These are phyloP conservation scores for Fusarium phyllophilum DNA, from an alignment of 2,329 filamentous ascomycete species.

Conservation along the genomic window DNA sequence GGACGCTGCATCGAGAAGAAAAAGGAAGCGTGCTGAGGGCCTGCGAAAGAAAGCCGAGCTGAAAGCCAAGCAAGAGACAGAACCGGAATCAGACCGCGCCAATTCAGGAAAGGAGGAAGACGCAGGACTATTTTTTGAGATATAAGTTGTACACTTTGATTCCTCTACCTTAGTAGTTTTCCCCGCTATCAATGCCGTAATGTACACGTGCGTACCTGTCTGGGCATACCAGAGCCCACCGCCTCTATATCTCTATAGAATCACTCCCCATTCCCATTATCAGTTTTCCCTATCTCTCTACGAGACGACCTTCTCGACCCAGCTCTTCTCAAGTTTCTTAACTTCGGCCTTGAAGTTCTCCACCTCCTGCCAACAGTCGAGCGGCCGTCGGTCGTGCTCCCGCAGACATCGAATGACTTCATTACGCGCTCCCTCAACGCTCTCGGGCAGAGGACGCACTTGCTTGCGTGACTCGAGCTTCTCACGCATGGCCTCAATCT, in stretches of 20 bases:
- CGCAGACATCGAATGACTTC: constrained; percentile 84
- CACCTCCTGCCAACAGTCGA: constrained; percentile 96
- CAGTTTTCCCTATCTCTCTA: constrained; percentile 38
- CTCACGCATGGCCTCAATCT: constrained; percentile 66
- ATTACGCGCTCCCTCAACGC: constrained; percentile 78
- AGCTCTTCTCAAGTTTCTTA: constrained; percentile 82
- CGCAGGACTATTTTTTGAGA: constrained; percentile 33
- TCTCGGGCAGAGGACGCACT: constrained; percentile 74
- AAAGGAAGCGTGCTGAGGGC: constrained; percentile 68
- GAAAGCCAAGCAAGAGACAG: constrained; percentile 36
- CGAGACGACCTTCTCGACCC: constrained; percentile 83
- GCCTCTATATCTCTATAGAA: constrained; percentile 35
- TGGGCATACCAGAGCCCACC: constrained; percentile 21
- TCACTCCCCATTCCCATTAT: constrained; percentile 11
- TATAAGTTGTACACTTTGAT: constrained; percentile 43
- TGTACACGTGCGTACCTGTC: constrained; percentile 44
- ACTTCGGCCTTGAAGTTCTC: constrained; percentile 92
- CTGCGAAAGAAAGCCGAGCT: constrained; percentile 62
- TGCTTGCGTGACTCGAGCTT: constrained; percentile 72
- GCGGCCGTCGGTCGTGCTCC: constrained; percentile 83
- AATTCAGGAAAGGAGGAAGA: constrained; percentile 33
- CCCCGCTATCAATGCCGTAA: constrained; percentile 46
- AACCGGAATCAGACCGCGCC: constrained; percentile 9
- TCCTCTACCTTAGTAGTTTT: constrained; percentile 45
- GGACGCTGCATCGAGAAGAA: constrained; percentile 60